Base-by-base conservation (phyloP, 2,329 filamentous ascomycete genomes). In the Botrytis fragariae region DNA sequence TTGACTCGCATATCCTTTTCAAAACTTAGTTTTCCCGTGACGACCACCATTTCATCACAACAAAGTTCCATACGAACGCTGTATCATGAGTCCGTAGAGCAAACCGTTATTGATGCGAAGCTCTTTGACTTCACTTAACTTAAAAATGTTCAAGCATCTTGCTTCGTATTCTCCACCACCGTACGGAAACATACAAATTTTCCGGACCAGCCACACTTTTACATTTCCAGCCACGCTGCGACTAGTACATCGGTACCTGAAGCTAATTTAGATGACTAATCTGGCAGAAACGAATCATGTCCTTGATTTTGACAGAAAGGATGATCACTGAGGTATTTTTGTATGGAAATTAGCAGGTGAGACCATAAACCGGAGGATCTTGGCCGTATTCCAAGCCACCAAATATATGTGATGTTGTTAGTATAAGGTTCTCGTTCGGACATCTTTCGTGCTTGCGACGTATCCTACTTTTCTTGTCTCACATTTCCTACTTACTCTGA, bases 331-430 rank as follows among this genome's bases (percentile, higher is more conserved):
- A 51, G 48, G 48, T 51, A 51, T 51, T 32, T 42, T 57, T 42
- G n/a, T 10, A 57, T 68, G 20, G n/a, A 57, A 42, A 42, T 57
- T 68, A 57, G n/a, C 14, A 57, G 51, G 51, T 29, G 48, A 20
- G 32, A 51, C 29, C 22, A 32, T 12, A 48, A 32, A 51, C 32
- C 10, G 32, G 7, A 35, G 35, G 45, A 42, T 54, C 45, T 20
- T 51, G 63, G 44, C 32, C 45, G 64, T 42, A 68, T 37, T 69
- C 63, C 65, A 69, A 68, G 35, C 64, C 64, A 68, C 35, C 45
- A 12, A 67, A 54, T 67, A 67, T 67, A 18, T 67, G 44, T 67
- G 20, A 44, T 32, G 32, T 54, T 67, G 14, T 54, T 68, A 54
- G 6, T 62, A 39, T 39, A 62, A 39, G 37, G 37, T 62, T 29